Evolutionary conservation across 306 rosid genomes (phyloP).

Genomic region (Begonia peltatifolia): DNA sequence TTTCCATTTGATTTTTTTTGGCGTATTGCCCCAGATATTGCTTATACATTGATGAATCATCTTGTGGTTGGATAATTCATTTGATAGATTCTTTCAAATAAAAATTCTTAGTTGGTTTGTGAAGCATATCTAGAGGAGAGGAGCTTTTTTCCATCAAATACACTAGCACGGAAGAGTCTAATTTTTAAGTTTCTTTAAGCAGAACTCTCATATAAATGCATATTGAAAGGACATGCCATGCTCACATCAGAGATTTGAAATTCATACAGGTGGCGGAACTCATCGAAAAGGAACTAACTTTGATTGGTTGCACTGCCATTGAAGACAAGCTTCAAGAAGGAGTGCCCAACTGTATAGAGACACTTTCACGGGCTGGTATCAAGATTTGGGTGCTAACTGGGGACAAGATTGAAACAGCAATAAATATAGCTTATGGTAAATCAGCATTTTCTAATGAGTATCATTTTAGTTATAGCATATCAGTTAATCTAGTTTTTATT

Average conservation of each 20-base stretch:
- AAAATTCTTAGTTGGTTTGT: too few species aligned
- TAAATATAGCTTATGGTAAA: conserved; percentile 93
- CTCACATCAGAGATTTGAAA: conserved; percentile 2
- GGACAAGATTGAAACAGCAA: conserved; percentile 98
- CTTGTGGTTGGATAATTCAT: too few species aligned
- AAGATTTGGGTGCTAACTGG: conserved; percentile 96
- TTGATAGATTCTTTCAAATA: too few species aligned
- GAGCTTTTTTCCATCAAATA: too few species aligned
- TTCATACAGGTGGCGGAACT: conserved; percentile 84
- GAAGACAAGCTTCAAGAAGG: conserved; percentile 99
- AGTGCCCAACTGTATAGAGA: conserved; percentile 87
- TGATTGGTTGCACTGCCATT: conserved; percentile 91
- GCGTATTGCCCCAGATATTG: too few species aligned
- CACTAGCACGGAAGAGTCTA: too few species aligned
- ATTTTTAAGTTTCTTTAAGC: too few species aligned
- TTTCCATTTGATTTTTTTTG: too few species aligned
- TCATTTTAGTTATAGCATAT: too few species aligned
- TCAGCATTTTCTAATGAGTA: conserved; percentile 7
- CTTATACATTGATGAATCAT: too few species aligned
- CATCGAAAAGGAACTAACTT: conserved; percentile 68
- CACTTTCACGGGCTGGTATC: conserved; percentile 90
- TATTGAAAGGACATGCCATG: neutral
- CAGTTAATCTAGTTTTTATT: conserved; percentile 1
- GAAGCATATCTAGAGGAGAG: too few species aligned
- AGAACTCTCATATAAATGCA: too few species aligned